These are phyloP conservation scores for Elsinoe australis DNA, from an alignment of 2,329 filamentous ascomycete genomes.

Conservation along the genomic window DNA sequence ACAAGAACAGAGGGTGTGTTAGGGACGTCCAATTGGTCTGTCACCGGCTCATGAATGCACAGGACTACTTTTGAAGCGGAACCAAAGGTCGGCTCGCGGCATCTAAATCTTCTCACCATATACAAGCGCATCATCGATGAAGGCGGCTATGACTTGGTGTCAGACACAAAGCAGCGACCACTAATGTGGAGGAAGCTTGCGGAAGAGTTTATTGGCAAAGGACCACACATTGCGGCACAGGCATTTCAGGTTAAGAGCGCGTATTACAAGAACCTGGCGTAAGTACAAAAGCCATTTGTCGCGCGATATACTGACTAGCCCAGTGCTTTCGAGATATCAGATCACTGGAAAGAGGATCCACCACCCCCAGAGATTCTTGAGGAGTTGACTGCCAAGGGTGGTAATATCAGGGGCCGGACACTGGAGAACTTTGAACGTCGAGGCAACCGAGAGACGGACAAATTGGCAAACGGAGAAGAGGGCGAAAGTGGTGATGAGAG, in stretches of 20 bases:
- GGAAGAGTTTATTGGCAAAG: slow-evolving; percentile 65
- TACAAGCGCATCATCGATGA: slow-evolving; percentile 69
- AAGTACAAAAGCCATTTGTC: slow-evolving; percentile 16
- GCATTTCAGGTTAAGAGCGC: slow-evolving; percentile 80
- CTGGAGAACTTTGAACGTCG: slow-evolving; percentile 61
- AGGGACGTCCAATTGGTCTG: slow-evolving; percentile 10
- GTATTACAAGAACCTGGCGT: slow-evolving; percentile 82
- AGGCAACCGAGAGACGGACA: slow-evolving; percentile 42
- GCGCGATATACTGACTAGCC: slow-evolving; percentile 1
- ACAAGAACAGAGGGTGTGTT: slow-evolving; percentile 63
- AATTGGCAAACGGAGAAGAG: slow-evolving; percentile 48
- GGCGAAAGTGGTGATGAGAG: slow-evolving; percentile 44
- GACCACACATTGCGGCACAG: slow-evolving; percentile 69
- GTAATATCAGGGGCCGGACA: slow-evolving; percentile 68
- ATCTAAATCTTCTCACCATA: slow-evolving; percentile 68
- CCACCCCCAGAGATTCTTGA: slow-evolving; percentile 84
- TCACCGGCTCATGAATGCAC: slow-evolving; percentile 20
- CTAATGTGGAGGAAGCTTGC: slow-evolving; percentile 77
- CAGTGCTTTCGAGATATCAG: slow-evolving; percentile 73
- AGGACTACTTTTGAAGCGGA: slow-evolving; percentile 68
- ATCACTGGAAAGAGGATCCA: slow-evolving; percentile 68
- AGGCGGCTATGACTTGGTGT: slow-evolving; percentile 78
- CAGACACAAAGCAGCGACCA: slow-evolving; percentile 61
- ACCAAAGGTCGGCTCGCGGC: slow-evolving; percentile 69
- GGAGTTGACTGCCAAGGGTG: slow-evolving; percentile 70